Evolutionary conservation across 768 basidiomycete species (phyloP), one percentile per base, ranked within the genome.

Genomic region (Amanita rubescens): DNA sequence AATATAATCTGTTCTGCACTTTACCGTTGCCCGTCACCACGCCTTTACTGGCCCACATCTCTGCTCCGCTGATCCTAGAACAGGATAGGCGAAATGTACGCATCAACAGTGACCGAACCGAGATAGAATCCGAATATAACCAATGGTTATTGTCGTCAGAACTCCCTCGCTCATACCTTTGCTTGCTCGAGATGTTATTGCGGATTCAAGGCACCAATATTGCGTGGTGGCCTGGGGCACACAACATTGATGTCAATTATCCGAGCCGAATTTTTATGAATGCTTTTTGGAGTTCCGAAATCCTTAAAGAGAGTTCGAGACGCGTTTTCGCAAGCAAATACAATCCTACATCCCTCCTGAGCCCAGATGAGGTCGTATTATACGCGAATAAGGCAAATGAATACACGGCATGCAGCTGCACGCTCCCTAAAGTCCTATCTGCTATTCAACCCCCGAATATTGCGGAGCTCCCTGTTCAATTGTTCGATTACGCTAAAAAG

Each of bases 61-160:
- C 69, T 48, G 77, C 73, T 0, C 71, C 75, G 0, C 79, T 77
- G 56, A 67, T 75, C 38, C 61, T 79, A 4, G 69, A 77, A 0
- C 68, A 74, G 2, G 78, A 80, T 57, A 61, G 78, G 33, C 60
- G 78, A 35, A 65, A 68, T 24, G 71, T 77, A 35, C 69, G 74
- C 6, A 66, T 73, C 42, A 75, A 77, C 57, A 66, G 64, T 3
- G 65, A 65, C 27, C 60, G 58, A 27, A 65, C 61, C 27, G 43
- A 57, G 2, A 24, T 30, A 11, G 73, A 74, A 49, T 67, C 74
- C 5, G 51, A 54, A 11, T 76, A 75, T 54, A 77, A 79, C 53
- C 60, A 57, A 14, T 77, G 76, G 74, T 61, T 78, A 11, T 64
- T 77, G 1, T 55, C 66, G 1, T 55, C 61, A 0, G 49, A 70